Conservation (phyloP, 805 yeast genomes). For the Wickerhamiella occidentalis region DNA sequence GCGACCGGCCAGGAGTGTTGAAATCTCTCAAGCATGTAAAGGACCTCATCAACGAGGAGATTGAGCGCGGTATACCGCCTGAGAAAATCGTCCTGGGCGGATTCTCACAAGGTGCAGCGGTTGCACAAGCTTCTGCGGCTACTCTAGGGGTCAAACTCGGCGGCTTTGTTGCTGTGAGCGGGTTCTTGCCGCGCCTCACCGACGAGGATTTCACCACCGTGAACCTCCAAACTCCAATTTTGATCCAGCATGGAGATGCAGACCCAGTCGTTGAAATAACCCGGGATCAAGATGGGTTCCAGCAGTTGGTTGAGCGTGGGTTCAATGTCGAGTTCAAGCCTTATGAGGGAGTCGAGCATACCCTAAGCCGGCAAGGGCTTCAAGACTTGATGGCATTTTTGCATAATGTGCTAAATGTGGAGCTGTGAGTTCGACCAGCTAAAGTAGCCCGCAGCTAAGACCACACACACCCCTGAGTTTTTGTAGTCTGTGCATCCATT, state of each 20-base stretch:
- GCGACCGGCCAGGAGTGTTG: conserved; percentile 27
- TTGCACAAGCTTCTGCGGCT: conserved; percentile 36
- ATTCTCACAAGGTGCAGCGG: conserved; percentile 86
- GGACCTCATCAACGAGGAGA: conserved; percentile 25
- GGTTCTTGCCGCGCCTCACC: conserved; percentile 36
- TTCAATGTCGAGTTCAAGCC: conserved; percentile 35
- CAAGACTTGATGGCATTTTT: background rate
- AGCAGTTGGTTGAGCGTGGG: conserved; percentile 31
- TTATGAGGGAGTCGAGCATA: conserved; percentile 58
- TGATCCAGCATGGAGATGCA: conserved; percentile 71
- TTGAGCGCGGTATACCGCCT: conserved; percentile 28
- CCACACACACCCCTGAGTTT: too few species aligned
- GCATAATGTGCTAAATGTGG: background rate
- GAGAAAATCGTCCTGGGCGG: conserved; percentile 74
- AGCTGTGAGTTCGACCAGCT: too few species aligned
- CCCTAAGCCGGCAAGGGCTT: background rate
- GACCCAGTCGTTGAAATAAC: conserved; percentile 34
- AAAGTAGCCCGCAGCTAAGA: too few species aligned
- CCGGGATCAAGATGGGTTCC: conserved; percentile 29
- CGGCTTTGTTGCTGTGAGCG: conserved; percentile 67
- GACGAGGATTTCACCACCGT: conserved; percentile 20
- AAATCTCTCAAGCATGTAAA: conserved; percentile 24
- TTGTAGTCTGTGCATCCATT: too few species aligned
- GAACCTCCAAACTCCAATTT: conserved; percentile 62
- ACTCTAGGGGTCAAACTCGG: conserved; percentile 43